Conservation (phyloP, 1,139 yeast genomes). For the Suhomyces chickasaworum region DNA sequence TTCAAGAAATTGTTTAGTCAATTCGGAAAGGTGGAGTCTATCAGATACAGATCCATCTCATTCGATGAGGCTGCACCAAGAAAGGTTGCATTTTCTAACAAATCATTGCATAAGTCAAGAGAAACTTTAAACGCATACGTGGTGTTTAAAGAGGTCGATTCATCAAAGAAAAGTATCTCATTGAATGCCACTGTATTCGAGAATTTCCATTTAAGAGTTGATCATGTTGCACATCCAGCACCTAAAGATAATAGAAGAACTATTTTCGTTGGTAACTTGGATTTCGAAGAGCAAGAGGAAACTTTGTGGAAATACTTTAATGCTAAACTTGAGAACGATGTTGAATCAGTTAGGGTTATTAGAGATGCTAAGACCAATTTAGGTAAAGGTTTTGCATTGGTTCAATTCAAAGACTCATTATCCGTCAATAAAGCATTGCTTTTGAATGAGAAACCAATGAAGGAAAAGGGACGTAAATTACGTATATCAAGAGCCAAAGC, state of each 20-base stretch:
- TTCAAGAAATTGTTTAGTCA: constrained; percentile 64
- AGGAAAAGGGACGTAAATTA: constrained; percentile 55
- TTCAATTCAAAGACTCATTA: constrained; percentile 82
- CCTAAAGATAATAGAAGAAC: constrained; percentile 82
- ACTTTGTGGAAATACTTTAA: constrained; percentile 82
- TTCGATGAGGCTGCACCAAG: constrained; percentile 88
- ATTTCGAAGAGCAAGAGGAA: constrained; percentile 92
- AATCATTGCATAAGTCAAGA: constrained; percentile 73
- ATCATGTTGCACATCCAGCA: constrained; percentile 88
- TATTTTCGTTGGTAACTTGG: constrained; percentile 90
- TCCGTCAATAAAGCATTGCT: constrained; percentile 82
- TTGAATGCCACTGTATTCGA: constrained; percentile 72
- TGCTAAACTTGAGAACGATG: constrained; percentile 58
- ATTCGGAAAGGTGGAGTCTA: constrained; percentile 65
- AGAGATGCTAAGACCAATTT: constrained; percentile 92
- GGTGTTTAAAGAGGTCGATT: constrained; percentile 60
- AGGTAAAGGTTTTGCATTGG: constrained; percentile 97
- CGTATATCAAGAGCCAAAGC: constrained; percentile 79
- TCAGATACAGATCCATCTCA: constrained; percentile 90
- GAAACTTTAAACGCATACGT: constrained; percentile 87
- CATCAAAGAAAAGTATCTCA: constrained; percentile 54
- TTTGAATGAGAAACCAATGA: constrained; percentile 70
- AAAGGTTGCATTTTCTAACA: constrained; percentile 85
- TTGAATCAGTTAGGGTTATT: constrained; percentile 86
- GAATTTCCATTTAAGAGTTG: constrained; percentile 82